Percentiles rank a stretch among this genome's conserved stretches.
Evolutionary conservation across 805 yeast species (phyloP).

Genomic region (Ogataea populi-albae): DNA sequence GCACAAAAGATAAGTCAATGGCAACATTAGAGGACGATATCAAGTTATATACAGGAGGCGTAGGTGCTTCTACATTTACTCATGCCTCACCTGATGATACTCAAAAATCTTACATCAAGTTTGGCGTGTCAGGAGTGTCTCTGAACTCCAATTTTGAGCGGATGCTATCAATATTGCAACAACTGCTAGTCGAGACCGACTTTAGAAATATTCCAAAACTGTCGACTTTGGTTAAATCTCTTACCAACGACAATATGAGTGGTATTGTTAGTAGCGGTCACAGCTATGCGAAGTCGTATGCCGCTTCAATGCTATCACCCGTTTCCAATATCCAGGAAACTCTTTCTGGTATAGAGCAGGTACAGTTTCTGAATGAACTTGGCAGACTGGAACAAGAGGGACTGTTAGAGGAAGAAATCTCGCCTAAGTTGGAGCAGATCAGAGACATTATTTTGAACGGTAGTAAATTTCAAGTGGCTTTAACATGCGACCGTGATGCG

Average conservation of each 20-base stretch:
- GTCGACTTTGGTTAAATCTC: conserved; percentile 64
- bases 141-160: conserved; percentile 59
- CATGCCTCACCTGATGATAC: conserved; percentile 53
- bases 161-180: conserved; percentile 64
- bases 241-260: conserved; percentile 75
- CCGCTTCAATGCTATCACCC: conserved; percentile 61
- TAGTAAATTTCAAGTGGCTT: conserved; percentile 45
- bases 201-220: conserved; percentile 67
- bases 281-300: conserved; percentile 67
- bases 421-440: conserved; percentile 61
- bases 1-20: conserved; percentile 70
- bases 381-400: conserved; percentile 51
- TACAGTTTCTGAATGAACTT: conserved; percentile 63
- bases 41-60: conserved; percentile 80
- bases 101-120: conserved; percentile 46
- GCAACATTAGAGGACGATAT: conserved; percentile 84
- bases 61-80: conserved; percentile 59
- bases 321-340: conserved; percentile 60
- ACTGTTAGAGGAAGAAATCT: conserved; percentile 49
- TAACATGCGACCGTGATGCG: conserved; percentile 55
- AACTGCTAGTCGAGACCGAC: conserved; percentile 66
- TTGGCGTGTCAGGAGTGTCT: conserved; percentile 65
- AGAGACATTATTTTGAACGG: conserved; percentile 43
- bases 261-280: conserved; percentile 87
- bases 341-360: conserved; percentile 74